A percentile compares a stretch with the other conserved stretches of the same genome.
These are phyloP conservation scores for Carex scoparia DNA, from an alignment of 176 grass and related monocot genomes.

Conservation along the genomic window DNA sequence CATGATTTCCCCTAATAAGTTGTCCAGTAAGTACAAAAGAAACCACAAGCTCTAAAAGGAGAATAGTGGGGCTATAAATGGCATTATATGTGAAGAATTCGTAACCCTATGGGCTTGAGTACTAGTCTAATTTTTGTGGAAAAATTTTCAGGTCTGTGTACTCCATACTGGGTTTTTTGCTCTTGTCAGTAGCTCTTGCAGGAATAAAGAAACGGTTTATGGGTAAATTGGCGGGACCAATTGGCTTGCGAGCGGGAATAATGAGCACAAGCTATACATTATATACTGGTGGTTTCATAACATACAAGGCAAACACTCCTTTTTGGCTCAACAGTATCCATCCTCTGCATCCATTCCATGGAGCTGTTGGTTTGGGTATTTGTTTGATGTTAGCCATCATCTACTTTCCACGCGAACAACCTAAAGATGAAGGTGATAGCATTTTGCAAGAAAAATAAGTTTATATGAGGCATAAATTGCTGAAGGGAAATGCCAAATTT, in stretches of 20 bases:
- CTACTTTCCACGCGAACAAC: slow-evolving; percentile 56
- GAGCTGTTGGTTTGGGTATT: slow-evolving; percentile 61
- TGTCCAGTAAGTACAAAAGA: background rate
- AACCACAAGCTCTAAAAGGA: background rate
- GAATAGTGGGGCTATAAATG: background rate
- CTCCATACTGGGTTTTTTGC: slow-evolving; percentile 70
- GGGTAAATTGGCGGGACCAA: slow-evolving; percentile 71
- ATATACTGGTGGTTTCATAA: slow-evolving; percentile 50
- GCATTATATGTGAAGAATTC: background rate
- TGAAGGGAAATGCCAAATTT: background rate
- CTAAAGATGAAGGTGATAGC: slow-evolving; percentile 32
- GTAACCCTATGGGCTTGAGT: background rate
- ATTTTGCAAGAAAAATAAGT: background rate
- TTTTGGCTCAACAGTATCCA: slow-evolving; percentile 61
- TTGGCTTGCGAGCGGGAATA: slow-evolving; percentile 79
- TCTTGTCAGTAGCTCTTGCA: slow-evolving; percentile 76
- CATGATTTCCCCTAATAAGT: background rate
- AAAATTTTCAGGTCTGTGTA: slow-evolving; percentile 67
- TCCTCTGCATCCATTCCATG: slow-evolving; percentile 74
- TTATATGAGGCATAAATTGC: background rate
- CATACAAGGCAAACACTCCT: slow-evolving; percentile 44
- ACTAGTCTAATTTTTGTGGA: background rate
- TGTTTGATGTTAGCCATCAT: slow-evolving; percentile 59
- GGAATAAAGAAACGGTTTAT: slow-evolving; percentile 73
- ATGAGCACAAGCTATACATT: slow-evolving; percentile 72